phyloP scores from a whole-genome alignment of 148 eudicot species.

The Silene conica region DNA sequence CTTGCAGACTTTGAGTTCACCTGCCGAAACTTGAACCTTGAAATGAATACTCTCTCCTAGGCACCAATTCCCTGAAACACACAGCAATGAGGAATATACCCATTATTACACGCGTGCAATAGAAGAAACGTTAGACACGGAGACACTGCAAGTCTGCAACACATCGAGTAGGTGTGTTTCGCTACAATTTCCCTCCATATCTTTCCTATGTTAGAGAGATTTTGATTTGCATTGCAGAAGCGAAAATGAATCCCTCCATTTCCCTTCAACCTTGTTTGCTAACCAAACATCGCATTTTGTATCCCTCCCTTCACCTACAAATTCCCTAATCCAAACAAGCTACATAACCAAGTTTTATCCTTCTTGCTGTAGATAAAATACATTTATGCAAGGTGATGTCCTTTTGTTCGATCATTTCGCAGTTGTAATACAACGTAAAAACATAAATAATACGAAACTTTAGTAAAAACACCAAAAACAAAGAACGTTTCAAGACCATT shows the following conservation, averaged over 20 bases:
- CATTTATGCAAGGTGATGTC: too few relatives aligned
- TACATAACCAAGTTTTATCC: too few relatives aligned
- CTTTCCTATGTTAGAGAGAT: too few relatives aligned
- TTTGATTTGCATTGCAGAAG: too few relatives aligned
- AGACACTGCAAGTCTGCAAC: not conserved
- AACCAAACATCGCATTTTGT: not conserved
- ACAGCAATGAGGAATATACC: slow-evolving; percentile 10
- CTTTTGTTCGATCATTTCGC: not conserved
- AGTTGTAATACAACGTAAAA: not conserved
- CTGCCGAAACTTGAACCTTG: slow-evolving; percentile 26
- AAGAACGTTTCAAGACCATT: not conserved
- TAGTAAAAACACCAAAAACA: not conserved
- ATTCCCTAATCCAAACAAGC: too few relatives aligned
- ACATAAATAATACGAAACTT: too few relatives aligned
- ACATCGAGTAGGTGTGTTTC: not conserved
- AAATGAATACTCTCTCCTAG: slow-evolving; percentile 39
- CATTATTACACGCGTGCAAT: not conserved
- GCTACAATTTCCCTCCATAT: too few relatives aligned
- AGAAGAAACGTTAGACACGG: not conserved
- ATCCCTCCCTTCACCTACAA: too few relatives aligned
- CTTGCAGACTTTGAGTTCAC: slow-evolving; percentile 22
- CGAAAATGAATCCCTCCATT: too few relatives aligned
- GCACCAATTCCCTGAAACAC: slow-evolving; percentile 61
- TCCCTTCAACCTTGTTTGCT: too few relatives aligned
- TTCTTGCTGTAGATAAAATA: too few relatives aligned